Percentiles rank a stretch among this genome's conserved stretches.
These are phyloP conservation scores for Inga oerstediana DNA, from an alignment of 306 rosid species.

Conservation along the genomic window DNA sequence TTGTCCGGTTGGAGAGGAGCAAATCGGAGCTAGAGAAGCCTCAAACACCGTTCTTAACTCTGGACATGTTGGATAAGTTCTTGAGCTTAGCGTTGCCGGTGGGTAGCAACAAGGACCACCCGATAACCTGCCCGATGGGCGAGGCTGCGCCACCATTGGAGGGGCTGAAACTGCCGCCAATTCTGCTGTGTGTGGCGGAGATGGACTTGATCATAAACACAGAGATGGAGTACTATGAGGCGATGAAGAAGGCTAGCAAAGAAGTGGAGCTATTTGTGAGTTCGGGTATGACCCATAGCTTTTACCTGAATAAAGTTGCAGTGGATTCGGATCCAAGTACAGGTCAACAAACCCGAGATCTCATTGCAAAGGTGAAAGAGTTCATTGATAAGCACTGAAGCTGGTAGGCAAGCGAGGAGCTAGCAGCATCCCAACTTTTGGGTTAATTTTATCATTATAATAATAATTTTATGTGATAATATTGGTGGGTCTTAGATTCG, in stretches of 20 bases:
- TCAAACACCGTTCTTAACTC: constrained; percentile 60
- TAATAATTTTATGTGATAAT: background rate
- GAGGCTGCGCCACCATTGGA: constrained; percentile 40
- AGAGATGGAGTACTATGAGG: constrained; percentile 63
- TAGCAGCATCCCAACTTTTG: background rate
- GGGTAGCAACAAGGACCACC: constrained; percentile 66
- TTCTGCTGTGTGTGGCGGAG: constrained; percentile 64
- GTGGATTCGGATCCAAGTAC: constrained; percentile 54
- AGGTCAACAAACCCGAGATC: constrained; percentile 34
- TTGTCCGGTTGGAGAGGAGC: constrained; percentile 49
- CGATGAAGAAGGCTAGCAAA: constrained; percentile 63
- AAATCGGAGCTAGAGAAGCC: constrained; percentile 67
- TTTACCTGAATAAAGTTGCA: constrained; percentile 64
- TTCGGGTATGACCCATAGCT: constrained; percentile 58
- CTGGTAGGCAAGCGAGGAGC: background rate
- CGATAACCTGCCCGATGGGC: constrained; percentile 76
- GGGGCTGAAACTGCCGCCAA: constrained; percentile 53
- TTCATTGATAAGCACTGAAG: constrained; percentile 53
- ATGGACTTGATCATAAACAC: constrained; percentile 57
- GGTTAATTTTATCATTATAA: background rate
- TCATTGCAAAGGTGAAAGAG: constrained; percentile 43
- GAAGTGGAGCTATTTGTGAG: constrained; percentile 49
- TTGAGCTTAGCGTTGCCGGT: constrained; percentile 49
- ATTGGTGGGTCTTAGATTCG: background rate
- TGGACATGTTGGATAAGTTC: constrained; percentile 75